Base-by-base conservation (phyloP, 371 early-diverging fungal genomes). In the Nosema granulosis region DNA sequence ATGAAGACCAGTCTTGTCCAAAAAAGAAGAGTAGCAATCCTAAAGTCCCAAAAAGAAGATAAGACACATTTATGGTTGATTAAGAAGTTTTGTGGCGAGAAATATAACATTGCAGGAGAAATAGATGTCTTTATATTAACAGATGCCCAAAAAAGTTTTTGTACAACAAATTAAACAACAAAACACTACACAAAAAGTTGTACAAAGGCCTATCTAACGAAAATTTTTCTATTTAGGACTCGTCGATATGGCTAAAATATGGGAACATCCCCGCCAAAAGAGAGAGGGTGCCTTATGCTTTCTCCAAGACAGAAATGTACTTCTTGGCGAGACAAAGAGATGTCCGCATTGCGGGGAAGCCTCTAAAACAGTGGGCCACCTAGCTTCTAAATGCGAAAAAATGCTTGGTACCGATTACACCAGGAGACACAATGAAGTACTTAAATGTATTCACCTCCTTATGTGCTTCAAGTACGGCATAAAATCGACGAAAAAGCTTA, bases 361-460 rank as follows among this genome's bases (percentile, higher is more conserved):
- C 34, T 31, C 13, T 12, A 61, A 28, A 24, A 61, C 61, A 31
- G 26, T 61, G 20, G 61, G 34, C 6, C 61, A 26, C 34, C 34
- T 26, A 26, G 61, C 61, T 26, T 31, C 61, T 6, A 61, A 28
- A 24, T 61, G 61, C 34, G 61, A 61, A 31, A 9, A n/a, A 11
- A 61, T 61, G 61, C 24, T 61, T 13, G 26, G 61, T 28, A 31
- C 11, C 24, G 26, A 61, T 61, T 61, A 29, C 34, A 28, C 18
- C 31, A 61, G 24, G 34, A 61, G 32, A 61, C 29, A 61, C 29
- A 61, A 61, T 24, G n/a, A 61, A n/a, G 61, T 61, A 26, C 3
- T 61, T 61, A 61, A 34, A 61, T 61, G 26, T 32, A 61, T 61
- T 26, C 29, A 61, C 32, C 61, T 61, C 20, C 24, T 61, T n/a